These are phyloP conservation scores for Alternaria ethzedia DNA, from an alignment of 2,329 filamentous ascomycete species.

Conservation along the genomic window DNA sequence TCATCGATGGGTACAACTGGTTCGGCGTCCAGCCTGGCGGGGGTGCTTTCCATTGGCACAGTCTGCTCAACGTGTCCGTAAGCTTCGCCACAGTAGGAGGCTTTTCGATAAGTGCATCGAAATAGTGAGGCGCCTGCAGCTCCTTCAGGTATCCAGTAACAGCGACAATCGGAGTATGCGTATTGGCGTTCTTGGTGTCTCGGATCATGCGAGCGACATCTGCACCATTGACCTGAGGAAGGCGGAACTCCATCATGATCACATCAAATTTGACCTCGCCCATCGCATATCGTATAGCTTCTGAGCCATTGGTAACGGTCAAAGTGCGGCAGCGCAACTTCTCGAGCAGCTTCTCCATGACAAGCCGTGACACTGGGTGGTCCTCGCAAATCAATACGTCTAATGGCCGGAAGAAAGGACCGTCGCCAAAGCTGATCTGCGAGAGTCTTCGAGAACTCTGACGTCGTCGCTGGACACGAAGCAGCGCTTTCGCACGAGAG, in stretches of 20 bases:
- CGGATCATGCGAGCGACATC: conserved; percentile 98
- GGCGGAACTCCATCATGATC: conserved; percentile 96
- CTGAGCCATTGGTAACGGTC: conserved; percentile 85
- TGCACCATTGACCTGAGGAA: conserved; percentile 92
- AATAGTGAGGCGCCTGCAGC: conserved; percentile 91
- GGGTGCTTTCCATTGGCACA: conserved; percentile 93
- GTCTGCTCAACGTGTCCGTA: conserved; percentile 81
- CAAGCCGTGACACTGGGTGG: conserved; percentile 92
- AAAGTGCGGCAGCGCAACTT: conserved; percentile 95
- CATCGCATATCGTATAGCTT: conserved; percentile 91
- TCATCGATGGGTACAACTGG: conserved; percentile 52
- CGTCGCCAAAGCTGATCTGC: conserved; percentile 83
- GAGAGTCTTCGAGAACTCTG: conserved; percentile 95
- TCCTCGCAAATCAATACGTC: conserved; percentile 98
- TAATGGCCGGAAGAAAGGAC: conserved; percentile 84
- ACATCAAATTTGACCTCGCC: conserved; percentile 99
- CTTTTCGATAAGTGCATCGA: conserved; percentile 94
- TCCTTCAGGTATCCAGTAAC: conserved; percentile 99
- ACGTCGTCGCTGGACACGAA: conserved; percentile 91
- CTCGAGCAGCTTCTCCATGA: conserved; percentile 98
- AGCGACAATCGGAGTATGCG: conserved; percentile 91
- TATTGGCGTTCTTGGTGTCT: conserved; percentile 94
- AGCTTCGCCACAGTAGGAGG: conserved; percentile 92
- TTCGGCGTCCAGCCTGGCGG: conserved; percentile 62
- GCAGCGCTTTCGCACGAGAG: conserved; percentile 84